Percentiles rank a stretch among this genome's conserved stretches.
Conservation (phyloP, 1,284 basidiomycete genomes). For the Athelia psychrophila region DNA sequence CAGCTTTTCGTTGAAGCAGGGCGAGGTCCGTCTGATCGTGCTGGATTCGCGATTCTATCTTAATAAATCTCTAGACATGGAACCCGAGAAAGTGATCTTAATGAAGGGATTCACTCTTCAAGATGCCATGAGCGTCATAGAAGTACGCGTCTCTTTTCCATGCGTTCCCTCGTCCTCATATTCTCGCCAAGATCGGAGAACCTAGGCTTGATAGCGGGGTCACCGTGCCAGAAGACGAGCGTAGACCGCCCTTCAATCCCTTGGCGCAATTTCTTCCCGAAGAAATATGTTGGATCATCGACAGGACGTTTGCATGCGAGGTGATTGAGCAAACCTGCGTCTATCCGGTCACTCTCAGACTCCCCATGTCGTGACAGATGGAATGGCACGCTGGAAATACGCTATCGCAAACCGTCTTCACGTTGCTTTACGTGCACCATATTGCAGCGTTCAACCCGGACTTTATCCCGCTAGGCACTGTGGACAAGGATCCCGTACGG, state of each 20-base stretch:
- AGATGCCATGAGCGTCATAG: constrained; percentile 89
- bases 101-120: constrained; percentile 69
- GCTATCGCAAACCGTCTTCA: constrained; percentile 84
- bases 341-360: constrained; percentile 9
- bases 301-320: constrained; percentile 78
- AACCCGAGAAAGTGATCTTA: constrained; percentile 62
- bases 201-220: constrained; percentile 86
- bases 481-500: constrained; percentile 33
- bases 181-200: constrained; percentile 72
- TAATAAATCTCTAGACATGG: constrained; percentile 51
- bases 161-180: constrained; percentile 11
- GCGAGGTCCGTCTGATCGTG: constrained; percentile 38
- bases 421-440: constrained; percentile 76
- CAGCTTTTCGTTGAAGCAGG: constrained; percentile 53
- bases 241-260: constrained; percentile 60
- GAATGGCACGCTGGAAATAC: constrained; percentile 86
- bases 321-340: constrained; percentile 39
- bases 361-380: constrained; percentile 48
- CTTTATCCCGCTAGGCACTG: constrained; percentile 31
- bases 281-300: constrained; percentile 87
- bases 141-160: constrained; percentile 43
- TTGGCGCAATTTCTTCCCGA: constrained; percentile 59
- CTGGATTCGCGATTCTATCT: constrained; percentile 5
- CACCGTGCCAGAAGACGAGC: constrained; percentile 43
- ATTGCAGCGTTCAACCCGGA: constrained; percentile 62